Evolutionary conservation across 1,139 yeast genomes (phyloP).

Genomic region (Saccharomyces pastorianus): DNA sequence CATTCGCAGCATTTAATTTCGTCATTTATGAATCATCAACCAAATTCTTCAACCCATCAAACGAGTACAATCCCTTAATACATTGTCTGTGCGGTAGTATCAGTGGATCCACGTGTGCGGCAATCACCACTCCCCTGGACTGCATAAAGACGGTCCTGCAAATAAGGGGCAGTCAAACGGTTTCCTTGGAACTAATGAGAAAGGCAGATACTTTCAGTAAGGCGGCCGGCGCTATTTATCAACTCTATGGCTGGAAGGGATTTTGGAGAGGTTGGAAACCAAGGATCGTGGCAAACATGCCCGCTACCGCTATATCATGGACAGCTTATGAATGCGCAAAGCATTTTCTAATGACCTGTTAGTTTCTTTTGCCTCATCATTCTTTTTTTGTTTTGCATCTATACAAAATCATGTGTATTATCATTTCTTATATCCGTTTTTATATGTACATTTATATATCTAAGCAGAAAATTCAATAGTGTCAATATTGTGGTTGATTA

Average conservation of each 20-base stretch:
- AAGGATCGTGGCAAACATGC: constrained; percentile 84
- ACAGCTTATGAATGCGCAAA: constrained; percentile 97
- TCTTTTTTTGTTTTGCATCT: background rate
- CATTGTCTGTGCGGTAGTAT: constrained; percentile 93
- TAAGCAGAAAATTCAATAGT: background rate
- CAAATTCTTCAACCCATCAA: constrained; percentile 66
- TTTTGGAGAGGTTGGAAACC: constrained; percentile 84
- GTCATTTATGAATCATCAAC: constrained; percentile 84
- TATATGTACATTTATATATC: background rate
- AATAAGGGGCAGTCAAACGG: constrained; percentile 33
- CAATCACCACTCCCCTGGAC: constrained; percentile 88
- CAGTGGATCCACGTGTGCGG: constrained; percentile 97
- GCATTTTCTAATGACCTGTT: constrained; percentile 18
- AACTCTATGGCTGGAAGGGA: constrained; percentile 58
- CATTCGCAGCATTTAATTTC: constrained; percentile 91
- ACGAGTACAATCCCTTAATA: constrained; percentile 73
- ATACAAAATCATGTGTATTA: background rate
- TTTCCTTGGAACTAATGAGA: constrained; percentile 42
- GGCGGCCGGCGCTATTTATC: constrained; percentile 63
- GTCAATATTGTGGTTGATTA: background rate
- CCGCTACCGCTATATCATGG: constrained; percentile 98
- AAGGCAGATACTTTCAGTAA: constrained; percentile 58
- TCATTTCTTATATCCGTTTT: background rate
- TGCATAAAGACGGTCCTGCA: constrained; percentile 88
- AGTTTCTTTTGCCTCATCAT: background rate